These are phyloP conservation scores for Salix caprea DNA, from an alignment of 345 rosid species.

Conservation along the genomic window DNA sequence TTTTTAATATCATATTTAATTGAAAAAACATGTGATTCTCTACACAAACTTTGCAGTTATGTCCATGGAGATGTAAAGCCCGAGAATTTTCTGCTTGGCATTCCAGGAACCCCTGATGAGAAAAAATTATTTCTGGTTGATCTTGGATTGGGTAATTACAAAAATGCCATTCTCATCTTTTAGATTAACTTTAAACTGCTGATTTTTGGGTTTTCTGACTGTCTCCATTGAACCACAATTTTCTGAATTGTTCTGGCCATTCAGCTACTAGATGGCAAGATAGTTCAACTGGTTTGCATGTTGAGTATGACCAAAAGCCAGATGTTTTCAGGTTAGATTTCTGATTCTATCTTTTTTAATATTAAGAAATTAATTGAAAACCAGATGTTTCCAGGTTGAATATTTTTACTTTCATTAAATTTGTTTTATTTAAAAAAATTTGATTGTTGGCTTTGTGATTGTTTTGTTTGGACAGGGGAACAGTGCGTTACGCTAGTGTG, in stretches of 20 bases:
- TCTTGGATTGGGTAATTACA: conserved; percentile 25
- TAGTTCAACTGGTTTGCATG: conserved; percentile 69
- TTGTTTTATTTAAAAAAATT: background rate
- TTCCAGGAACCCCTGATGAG: conserved; percentile 36
- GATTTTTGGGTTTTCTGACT: background rate
- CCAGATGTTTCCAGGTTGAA: too few relatives aligned
- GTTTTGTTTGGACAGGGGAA: conserved; percentile 52
- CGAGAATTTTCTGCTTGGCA: conserved; percentile 44
- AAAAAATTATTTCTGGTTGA: conserved; percentile 44
- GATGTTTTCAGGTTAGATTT: conserved; percentile 73
- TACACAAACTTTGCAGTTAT: conserved; percentile 25
- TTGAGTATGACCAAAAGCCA: conserved; percentile 92
- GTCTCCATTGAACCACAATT: background rate
- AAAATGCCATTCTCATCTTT: background rate
- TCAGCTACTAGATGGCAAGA: conserved; percentile 96
- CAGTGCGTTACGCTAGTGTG: conserved; percentile 89
- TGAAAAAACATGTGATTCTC: background rate
- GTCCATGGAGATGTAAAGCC: conserved; percentile 53
- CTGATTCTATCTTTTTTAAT: background rate
- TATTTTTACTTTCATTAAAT: background rate
- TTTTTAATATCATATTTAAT: background rate
- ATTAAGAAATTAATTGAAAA: background rate
- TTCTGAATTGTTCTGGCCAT: conserved; percentile 9
- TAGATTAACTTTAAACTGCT: background rate
- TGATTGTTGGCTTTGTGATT: background rate